Conservation (phyloP, 2,329 filamentous ascomycete species). For the Xylariaceae sp. region DNA sequence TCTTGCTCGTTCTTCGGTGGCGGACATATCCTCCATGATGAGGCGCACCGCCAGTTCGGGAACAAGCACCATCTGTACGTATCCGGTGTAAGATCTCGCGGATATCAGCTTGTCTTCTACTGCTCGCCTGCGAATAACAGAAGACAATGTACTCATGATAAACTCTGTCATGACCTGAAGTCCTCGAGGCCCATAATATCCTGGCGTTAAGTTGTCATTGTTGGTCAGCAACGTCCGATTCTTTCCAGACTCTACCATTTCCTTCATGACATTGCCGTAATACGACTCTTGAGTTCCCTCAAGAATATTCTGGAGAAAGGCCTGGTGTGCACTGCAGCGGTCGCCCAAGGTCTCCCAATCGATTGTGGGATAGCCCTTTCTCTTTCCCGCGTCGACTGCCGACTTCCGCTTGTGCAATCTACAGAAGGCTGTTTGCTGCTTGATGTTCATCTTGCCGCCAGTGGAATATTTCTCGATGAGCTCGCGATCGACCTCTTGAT, state of each 20-base stretch:
- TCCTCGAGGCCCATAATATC: constrained; percentile 79
- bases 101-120: constrained; percentile 61
- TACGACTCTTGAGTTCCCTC: constrained; percentile 50
- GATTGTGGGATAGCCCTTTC: constrained; percentile 63
- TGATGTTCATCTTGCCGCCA: constrained; percentile 47
- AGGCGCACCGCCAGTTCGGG: constrained; percentile 59
- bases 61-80: constrained; percentile 70
- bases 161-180: constrained; percentile 66
- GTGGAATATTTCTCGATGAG: constrained; percentile 50
- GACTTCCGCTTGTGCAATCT: constrained; percentile 53
- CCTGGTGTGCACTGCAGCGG: constrained; percentile 54
- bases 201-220: constrained; percentile 58
- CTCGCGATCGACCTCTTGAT: constrained; percentile 49
- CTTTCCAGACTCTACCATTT: constrained; percentile 51
- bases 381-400: constrained; percentile 44
- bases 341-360: constrained; percentile 59
- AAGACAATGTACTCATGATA: constrained; percentile 56
- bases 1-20: constrained; percentile 40
- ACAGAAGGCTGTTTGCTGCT: constrained; percentile 60
- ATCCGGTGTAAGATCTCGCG: constrained; percentile 60
- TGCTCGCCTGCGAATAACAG: constrained; percentile 56
- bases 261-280: constrained; percentile 54
- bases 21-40: constrained; percentile 52
- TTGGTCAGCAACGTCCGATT: constrained; percentile 56
- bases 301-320: constrained; percentile 54